Base-by-base conservation (phyloP, 495 filamentous ascomycete species). In the Oleoguttula mirabilis region DNA sequence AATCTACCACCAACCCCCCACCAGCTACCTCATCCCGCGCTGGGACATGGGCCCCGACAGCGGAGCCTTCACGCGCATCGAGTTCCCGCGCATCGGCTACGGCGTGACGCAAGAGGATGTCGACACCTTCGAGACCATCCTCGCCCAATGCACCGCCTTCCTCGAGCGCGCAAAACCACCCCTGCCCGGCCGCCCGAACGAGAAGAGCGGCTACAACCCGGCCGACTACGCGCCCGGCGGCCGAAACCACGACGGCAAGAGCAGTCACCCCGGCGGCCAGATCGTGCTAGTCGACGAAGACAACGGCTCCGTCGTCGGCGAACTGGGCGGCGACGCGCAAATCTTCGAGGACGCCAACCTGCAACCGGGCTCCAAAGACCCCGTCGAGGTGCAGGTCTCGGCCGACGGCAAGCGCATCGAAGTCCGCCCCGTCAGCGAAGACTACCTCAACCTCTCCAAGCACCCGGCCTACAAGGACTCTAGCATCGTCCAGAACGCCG, bases 261-360 rank as follows among this genome's bases (percentile, higher is more conserved):
- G 45, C 32, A 33, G 35, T 35, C 50, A 35, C 25, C 62, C 66
- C 28, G 57, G 51, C 21, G 84, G 84, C 5, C 79, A 84, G 55
- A 88, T 98, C 45, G 90, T 96, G n/a, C 68, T 98, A 2, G 67
- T 96, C 21, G 84, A 98, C 45, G 90, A 98, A 55, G 88, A 96
- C 48, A 79, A 98, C 68, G 65, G 90, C 36, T 88, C 81, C 58
- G 81, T 96, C 4, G 85, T 98, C 14, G 92, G 90, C 21, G 90
- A 95, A 56, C 68, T 98, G 44, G 69, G 76, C 20, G 83, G 88
- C 32, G 83, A 80, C 6, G 88, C 85, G 53, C 65, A 87, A 33
- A 67, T 94, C 21, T 70, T 87, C 15, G 90, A 90, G 51, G 72
- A 80, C 45, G 63, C 73, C 30, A 70, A 68, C 35, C 68, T 98